Evolutionary conservation across 2,329 filamentous ascomycete genomes (phyloP), one percentile per base, ranked within the genome.

Genomic region (Pseudogymnoascus sp.): DNA sequence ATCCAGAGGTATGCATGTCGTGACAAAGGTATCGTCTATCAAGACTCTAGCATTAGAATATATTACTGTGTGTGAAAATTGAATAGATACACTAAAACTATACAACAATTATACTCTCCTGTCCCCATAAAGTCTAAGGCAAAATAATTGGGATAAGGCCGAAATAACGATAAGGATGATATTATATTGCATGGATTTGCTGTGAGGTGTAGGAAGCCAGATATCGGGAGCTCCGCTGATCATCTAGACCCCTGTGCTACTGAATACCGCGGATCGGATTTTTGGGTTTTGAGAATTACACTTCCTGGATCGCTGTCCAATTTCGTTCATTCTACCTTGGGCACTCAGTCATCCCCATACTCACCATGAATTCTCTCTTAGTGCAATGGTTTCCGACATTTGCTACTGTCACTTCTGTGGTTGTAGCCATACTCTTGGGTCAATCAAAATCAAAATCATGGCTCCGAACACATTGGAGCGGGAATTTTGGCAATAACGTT

Each of bases 301-400:
- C 16, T 54, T 54, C 43, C 28, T 54, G 8, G n/a, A 54, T 22
- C n/a, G n/a, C 47, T 7, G 16, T 54, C n/a, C 47, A 33, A 20
- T 54, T 54, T 33, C 28, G 9, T 54, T 54, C 47, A 33, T 33
- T n/a, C 6, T 54, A 54, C 47, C 28, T 54, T 54, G n/a, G 47
- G 28, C 43, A 33, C 28, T 54, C 47, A 54, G 33, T 54, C 28
- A 54, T 33, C 28, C 18, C 35, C 47, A 5, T 25, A 61, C 35
- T 63, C 58, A 63, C 20, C 41, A 64, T 64, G 63, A 25, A 59
- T 5, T 57, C 61, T 61, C 58, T 62, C 18, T 41, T 63, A 37
- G 47, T 63, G 20, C 63, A 39, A 47, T 64, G 58, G 62, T 57
- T 63, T 37, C 57, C 60, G 33, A 62, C 38, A 25, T 63, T 64